Base-by-base conservation (phyloP, 108 stramenopile species). In the Nitzschia putrida region DNA sequence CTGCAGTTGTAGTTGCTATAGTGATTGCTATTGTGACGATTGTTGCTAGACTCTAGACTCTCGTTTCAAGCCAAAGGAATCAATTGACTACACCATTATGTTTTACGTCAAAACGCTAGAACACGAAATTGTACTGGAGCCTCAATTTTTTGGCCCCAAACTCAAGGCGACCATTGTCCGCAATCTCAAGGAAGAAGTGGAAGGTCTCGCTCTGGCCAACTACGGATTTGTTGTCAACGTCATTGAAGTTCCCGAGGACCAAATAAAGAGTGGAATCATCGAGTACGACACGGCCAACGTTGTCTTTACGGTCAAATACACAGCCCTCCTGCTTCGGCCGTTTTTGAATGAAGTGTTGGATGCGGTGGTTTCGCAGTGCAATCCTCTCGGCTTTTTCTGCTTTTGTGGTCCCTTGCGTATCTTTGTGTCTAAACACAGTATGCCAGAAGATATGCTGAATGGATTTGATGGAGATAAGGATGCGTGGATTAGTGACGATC, bases 401-500 rank as follows among this genome's bases (percentile, higher is more conserved):
- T 92, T 82, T 69, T 89, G 88, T 41, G 96, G 96, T 0, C 95
- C 95, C 4, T 78, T 97, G 10, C 85, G 90, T 39, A 88, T 97
- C 53, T 97, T 96, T 70, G 96, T 97, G 23, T 85, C 83, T n/a
- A 93, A 93, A 61, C 94, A 96, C 72, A 88, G 80, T 68, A 97
- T 97, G 94, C 95, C 93, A 10, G 92, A 92, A 71, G 96, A 97
- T 72, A 89, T 97, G 88, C 82, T 90, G 25, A 89, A 94, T 72
- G 95, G 93, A 39, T 97, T 90, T 80, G 90, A 95, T 78, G 82
- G 85, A 47, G 92, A 92, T 52, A 86, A 86, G 60, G 90, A 94
- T 77, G 87, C 92, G n/a, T 97, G 96, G 96, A 82, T 94, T 3
- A 88, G 87, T 63, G 96, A 96, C 66, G 96, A 97, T 79, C 92